Base-by-base conservation (phyloP, 163 green algal species). In the Chlamydomonas reinhardtii region DNA sequence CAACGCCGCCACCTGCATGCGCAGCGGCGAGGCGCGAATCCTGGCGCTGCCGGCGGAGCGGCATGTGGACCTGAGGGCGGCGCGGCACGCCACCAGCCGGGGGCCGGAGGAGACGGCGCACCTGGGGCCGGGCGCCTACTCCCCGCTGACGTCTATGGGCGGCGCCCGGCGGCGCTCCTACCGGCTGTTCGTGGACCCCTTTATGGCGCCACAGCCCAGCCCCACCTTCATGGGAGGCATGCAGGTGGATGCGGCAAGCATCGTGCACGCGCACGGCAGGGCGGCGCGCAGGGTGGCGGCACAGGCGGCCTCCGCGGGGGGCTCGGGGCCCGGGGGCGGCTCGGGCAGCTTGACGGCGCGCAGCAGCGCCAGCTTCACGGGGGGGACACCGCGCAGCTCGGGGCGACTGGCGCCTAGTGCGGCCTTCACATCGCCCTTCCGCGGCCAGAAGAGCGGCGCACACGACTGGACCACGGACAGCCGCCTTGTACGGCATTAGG, bases 181-280 rank as follows among this genome's bases (percentile, higher is more conserved):
- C 69, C 80, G 80, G 22, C 19, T 80, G 16, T 86, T 74, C 37
- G 80, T 86, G 31, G 80, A 86, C 80, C 80, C 80, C 16, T 25
- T 39, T 27, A 20, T 35, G 22, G 24, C 2, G 2, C 80, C 80
- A 35, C 70, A 79, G 59, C 80, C 80, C 69, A 80, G 35, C 54
- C 34, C 73, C 37, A 15, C 27, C 16, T 86, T 86, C 56, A 59
- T 31, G 43, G 74, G 32, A 56, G 54, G 77, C 66, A 32, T 59
- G 25, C 70, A 86, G 80, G 69, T 35, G 14, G 80, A 86, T 16
- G 69, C 80, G 27, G 80, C 80, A 54, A 59, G 70, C 15, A 25
- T 86, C 9, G 80, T 86, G 54, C 66, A 61, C 17, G 80, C 80
- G 25, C 35, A 34, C 35, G 70, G 56, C 4, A 32, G 22, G 5